Percentiles rank a stretch among this genome's conserved stretches.
Evolutionary conservation across 768 basidiomycete genomes (phyloP).

Genomic region (Termitomyces sp.): DNA sequence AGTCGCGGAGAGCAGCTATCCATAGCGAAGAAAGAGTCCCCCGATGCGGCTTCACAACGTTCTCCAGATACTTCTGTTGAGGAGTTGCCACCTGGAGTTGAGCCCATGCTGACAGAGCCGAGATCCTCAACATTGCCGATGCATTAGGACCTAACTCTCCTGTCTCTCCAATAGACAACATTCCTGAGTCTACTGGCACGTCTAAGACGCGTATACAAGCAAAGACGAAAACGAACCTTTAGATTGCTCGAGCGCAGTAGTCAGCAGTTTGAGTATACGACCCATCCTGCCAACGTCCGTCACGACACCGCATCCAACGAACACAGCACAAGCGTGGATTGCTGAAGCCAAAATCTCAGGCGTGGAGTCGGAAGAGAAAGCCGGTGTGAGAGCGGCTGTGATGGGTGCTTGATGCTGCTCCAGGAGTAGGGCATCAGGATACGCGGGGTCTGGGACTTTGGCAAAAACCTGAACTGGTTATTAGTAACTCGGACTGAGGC

Average conservation of each 20-base stretch:
- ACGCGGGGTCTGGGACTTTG: constrained; percentile 84
- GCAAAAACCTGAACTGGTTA: constrained; percentile 73
- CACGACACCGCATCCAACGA: constrained; percentile 92
- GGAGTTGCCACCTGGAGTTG: constrained; percentile 78
- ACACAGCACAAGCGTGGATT: constrained; percentile 89
- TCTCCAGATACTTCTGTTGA: constrained; percentile 67
- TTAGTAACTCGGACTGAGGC: neutral
- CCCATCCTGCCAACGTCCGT: constrained; percentile 92
- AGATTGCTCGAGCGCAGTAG: constrained; percentile 82
- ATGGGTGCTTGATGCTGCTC: constrained; percentile 99
- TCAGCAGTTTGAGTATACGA: constrained; percentile 84
- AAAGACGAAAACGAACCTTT: constrained; percentile 50
- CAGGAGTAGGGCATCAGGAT: constrained; percentile 80
- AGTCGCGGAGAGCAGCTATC: constrained; percentile 87
- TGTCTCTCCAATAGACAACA: constrained; percentile 80
- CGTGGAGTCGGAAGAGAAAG: constrained; percentile 91
- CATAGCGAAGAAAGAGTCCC: constrained; percentile 74
- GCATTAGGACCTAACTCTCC: constrained; percentile 90
- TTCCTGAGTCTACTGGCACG: constrained; percentile 59
- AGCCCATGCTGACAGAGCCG: constrained; percentile 93
- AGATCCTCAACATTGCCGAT: constrained; percentile 89
- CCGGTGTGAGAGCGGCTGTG: constrained; percentile 93
- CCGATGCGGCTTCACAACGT: constrained; percentile 80
- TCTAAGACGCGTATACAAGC: neutral
- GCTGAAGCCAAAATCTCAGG: constrained; percentile 93